These are phyloP conservation scores for Fusarium protoensiforme DNA, from an alignment of 2,329 filamentous ascomycete genomes.

Conservation along the genomic window DNA sequence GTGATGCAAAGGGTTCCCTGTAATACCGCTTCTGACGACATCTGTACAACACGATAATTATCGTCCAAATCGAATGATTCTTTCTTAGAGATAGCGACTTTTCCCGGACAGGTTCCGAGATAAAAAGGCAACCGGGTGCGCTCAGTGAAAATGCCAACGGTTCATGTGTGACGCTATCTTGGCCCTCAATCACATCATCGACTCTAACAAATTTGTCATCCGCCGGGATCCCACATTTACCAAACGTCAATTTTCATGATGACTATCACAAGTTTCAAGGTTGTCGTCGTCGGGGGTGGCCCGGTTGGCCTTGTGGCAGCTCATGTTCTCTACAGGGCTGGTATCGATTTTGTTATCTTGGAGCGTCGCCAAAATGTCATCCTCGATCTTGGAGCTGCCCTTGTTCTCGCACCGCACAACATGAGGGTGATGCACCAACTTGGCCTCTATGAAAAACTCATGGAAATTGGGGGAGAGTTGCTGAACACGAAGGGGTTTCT, in stretches of 20 bases:
- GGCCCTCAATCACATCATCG: background rate
- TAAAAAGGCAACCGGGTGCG: background rate
- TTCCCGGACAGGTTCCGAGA: background rate
- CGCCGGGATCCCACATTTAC: background rate
- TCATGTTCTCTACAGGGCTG: constrained; percentile 44
- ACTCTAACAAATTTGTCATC: background rate
- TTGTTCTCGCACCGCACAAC: constrained; percentile 8
- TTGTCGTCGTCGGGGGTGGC: constrained; percentile 47
- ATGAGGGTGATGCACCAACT: constrained; percentile 18
- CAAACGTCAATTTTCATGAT: background rate
- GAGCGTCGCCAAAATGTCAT: constrained; percentile 38
- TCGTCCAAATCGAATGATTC: background rate
- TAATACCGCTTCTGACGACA: background rate
- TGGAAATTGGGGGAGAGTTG: background rate
- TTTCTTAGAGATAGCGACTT: background rate
- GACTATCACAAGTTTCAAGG: constrained; percentile 3
- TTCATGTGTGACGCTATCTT: background rate
- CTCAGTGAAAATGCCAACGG: background rate
- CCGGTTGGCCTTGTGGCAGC: constrained; percentile 44
- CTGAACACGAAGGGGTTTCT: background rate
- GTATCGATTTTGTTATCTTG: constrained; percentile 45
- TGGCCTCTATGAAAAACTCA: background rate
- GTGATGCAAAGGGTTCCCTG: background rate
- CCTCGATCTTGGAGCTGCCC: constrained; percentile 32
- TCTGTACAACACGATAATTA: background rate